A percentile compares a stretch with the other conserved stretches of the same genome.
These are phyloP conservation scores for Penicillium coffeae DNA, from an alignment of 495 filamentous ascomycete species.

Conservation along the genomic window DNA sequence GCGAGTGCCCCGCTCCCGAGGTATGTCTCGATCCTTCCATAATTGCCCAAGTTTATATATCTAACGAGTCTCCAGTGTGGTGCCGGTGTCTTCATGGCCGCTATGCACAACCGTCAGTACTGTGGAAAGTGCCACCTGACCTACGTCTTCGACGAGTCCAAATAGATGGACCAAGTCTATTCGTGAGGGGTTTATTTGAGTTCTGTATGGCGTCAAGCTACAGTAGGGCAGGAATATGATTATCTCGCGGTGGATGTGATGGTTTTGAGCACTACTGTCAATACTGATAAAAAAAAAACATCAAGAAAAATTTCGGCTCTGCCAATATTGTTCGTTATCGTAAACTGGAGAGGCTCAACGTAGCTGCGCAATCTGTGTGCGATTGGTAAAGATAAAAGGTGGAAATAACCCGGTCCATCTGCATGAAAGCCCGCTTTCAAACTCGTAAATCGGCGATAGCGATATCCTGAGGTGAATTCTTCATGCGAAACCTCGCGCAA, in stretches of 20 bases:
- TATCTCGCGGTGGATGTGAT: slow-evolving; percentile 19
- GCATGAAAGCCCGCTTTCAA: too few species aligned
- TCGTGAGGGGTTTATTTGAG: slow-evolving; percentile 17
- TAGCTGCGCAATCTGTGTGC: too few species aligned
- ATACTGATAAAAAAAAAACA: slow-evolving; percentile 22
- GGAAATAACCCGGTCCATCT: too few species aligned
- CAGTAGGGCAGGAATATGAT: slow-evolving; percentile 17
- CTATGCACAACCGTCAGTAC: slow-evolving; percentile 99
- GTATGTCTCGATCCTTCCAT: slow-evolving; percentile 42
- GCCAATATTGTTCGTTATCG: slow-evolving; percentile 16
- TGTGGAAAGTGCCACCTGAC: slow-evolving; percentile 99
- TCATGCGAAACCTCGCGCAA: too few species aligned
- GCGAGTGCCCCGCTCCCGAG: slow-evolving; percentile 91
- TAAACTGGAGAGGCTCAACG: too few species aligned
- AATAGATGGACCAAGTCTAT: slow-evolving; percentile 40
- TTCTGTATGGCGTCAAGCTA: slow-evolving; percentile 12
- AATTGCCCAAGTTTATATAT: slow-evolving; percentile 12
- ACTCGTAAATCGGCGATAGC: too few species aligned
- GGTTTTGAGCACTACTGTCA: slow-evolving; percentile 24
- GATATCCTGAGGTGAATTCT: too few species aligned
- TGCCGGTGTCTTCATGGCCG: slow-evolving; percentile 99
- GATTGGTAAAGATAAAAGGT: too few species aligned
- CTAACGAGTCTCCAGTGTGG: slow-evolving; percentile 66
- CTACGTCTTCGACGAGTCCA: slow-evolving; percentile 96
- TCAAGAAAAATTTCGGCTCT: slow-evolving; percentile 12